Evolutionary conservation across 2,329 filamentous ascomycete species (phyloP).

Genomic region (Trichoderma sp.): DNA sequence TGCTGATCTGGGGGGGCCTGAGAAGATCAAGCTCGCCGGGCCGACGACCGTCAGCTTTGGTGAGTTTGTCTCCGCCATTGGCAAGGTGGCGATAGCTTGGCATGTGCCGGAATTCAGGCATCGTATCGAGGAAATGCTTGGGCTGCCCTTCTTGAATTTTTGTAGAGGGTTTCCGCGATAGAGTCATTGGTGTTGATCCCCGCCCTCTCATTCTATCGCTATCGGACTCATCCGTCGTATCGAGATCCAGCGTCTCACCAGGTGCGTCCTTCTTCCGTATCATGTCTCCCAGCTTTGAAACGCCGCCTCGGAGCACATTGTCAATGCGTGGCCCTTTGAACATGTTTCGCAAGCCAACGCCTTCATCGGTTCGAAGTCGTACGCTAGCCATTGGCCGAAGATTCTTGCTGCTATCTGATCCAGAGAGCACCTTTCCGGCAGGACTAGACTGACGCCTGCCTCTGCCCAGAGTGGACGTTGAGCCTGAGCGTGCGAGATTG

Average conservation of each 20-base stretch:
- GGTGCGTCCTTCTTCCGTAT: conserved; percentile 58
- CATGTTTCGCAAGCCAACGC: conserved; percentile 60
- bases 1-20: conserved; percentile 55
- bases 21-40: conserved; percentile 53
- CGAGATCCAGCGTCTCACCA: conserved; percentile 43
- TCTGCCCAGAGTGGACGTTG: conserved; percentile 31
- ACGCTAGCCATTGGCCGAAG: conserved; percentile 51
- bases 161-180: conserved; percentile 44
- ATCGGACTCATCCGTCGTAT: conserved; percentile 56
- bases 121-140: conserved; percentile 55
- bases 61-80: conserved; percentile 31
- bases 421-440: conserved; percentile 38
- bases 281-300: conserved; percentile 61
- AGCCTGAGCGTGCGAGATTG: conserved; percentile 32
- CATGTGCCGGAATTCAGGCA: conserved; percentile 54
- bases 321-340: conserved; percentile 79
- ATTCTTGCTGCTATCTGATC: conserved; percentile 35
- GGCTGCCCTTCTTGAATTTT: conserved; percentile 39
- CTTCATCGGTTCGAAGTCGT: conserved; percentile 45
- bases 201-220: conserved; percentile 48
- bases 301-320: conserved; percentile 65
- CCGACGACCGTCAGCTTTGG: conserved; percentile 39
- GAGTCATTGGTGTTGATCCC: conserved; percentile 40
- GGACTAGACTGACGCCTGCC: conserved; percentile 29
- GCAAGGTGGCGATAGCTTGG: conserved; percentile 34